Conservation (phyloP, 2,329 filamentous ascomycete genomes). For the Nemania diffusa region DNA sequence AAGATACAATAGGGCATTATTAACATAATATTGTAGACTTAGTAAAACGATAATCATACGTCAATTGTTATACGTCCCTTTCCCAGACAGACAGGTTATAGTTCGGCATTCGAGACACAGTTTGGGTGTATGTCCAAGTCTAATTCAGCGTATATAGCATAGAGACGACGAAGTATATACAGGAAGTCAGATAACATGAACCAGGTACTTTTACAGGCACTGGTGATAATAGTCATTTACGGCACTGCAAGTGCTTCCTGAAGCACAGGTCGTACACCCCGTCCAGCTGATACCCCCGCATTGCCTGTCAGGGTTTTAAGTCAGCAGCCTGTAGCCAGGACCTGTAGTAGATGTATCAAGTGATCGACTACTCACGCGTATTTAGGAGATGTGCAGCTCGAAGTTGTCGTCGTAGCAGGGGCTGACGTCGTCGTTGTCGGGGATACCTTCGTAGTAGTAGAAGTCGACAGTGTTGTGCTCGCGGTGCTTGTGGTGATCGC, state of each 20-base stretch:
- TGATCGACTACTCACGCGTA: slow-evolving; percentile 39
- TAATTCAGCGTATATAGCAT: neutral
- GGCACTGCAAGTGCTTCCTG: slow-evolving; percentile 48
- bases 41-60: too few species aligned
- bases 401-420: slow-evolving; percentile 31
- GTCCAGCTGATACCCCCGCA: slow-evolving; percentile 52
- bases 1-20: too few species aligned
- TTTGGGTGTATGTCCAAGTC: too few species aligned
- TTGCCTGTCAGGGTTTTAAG: slow-evolving; percentile 41
- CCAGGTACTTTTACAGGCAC: slow-evolving; percentile 21
- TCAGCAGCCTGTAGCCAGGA: slow-evolving; percentile 2
- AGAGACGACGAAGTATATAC: slow-evolving; percentile 21
- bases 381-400: slow-evolving; percentile 38
- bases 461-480: slow-evolving; percentile 29
- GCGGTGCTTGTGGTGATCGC: slow-evolving; percentile 23
- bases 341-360: neutral
- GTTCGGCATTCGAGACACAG: too few species aligned
- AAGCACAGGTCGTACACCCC: slow-evolving; percentile 50
- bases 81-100: too few species aligned
- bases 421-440: slow-evolving; percentile 36
- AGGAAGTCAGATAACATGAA: neutral
- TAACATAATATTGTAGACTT: too few species aligned
- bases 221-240: slow-evolving; percentile 37
- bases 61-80: too few species aligned
- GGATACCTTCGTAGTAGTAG: slow-evolving; percentile 24